These are phyloP conservation scores for Lobosporangium transversale DNA, from an alignment of 192 early-diverging fungal species.

Conservation along the genomic window DNA sequence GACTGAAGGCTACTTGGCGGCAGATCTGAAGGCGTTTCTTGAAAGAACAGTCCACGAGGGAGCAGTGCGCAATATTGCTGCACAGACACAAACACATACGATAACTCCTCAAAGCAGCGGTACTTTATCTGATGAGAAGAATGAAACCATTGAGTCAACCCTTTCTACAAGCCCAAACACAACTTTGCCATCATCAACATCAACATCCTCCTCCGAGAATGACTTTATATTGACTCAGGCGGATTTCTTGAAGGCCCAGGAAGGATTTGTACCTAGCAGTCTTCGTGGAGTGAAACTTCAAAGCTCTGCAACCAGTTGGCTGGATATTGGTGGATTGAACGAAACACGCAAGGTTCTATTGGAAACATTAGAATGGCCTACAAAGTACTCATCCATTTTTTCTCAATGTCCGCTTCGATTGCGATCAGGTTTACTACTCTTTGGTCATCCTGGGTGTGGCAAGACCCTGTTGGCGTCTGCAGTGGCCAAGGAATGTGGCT, in stretches of 20 bases:
- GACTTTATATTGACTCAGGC: constrained; percentile 60
- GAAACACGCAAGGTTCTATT: constrained; percentile 82
- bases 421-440: constrained; percentile 92
- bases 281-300: constrained; percentile 84
- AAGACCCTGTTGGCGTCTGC: constrained; percentile 97
- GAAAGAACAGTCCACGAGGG: constrained; percentile 86
- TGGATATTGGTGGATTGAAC: constrained; percentile 88
- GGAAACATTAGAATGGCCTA: constrained; percentile 96
- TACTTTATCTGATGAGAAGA: background rate
- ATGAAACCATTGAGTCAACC: constrained; percentile 3
- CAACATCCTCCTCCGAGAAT: constrained; percentile 14
- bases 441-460: constrained; percentile 98
- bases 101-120: no score
- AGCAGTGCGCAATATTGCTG: constrained; percentile 70
- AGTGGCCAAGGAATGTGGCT: constrained; percentile 94
- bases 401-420: constrained; percentile 87
- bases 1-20: constrained; percentile 90
- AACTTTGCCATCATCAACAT: background rate
- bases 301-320: constrained; percentile 80
- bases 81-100: constrained; percentile 13
- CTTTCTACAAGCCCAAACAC: background rate
- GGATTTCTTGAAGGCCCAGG: constrained; percentile 80
- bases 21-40: constrained; percentile 81
- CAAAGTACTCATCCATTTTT: constrained; percentile 92
- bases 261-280: constrained; percentile 82